Conservation (phyloP, 2,329 filamentous ascomycete genomes). For the Fusarium paranaense region DNA sequence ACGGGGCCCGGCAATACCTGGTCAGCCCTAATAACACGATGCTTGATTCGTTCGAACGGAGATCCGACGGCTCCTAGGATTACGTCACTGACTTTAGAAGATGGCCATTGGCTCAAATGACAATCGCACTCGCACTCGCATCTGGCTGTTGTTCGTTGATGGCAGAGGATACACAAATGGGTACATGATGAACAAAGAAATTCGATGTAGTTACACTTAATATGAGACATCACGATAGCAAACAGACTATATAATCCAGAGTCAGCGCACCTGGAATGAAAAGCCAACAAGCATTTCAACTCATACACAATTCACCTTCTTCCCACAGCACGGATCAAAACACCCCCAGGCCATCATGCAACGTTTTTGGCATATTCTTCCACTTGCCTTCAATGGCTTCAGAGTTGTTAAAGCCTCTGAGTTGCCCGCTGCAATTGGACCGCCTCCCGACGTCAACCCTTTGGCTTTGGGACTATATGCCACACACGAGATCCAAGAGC, state of each 20-base stretch:
- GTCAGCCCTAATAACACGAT: background rate
- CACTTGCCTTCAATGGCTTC: background rate
- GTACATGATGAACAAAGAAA: background rate
- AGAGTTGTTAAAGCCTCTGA: background rate
- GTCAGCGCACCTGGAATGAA: background rate
- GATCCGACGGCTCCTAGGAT: background rate
- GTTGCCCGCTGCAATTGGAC: background rate
- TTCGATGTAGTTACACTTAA: background rate
- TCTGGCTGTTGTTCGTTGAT: background rate
- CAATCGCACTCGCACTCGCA: background rate
- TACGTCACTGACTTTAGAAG: background rate
- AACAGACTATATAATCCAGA: background rate
- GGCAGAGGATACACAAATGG: background rate
- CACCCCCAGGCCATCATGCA: background rate
- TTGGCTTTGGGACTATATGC: conserved; percentile 24
- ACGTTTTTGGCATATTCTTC: background rate
- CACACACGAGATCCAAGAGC: conserved; percentile 14
- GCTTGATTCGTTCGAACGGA: background rate
- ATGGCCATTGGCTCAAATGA: background rate
- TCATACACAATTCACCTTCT: background rate
- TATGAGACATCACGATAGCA: too few species aligned
- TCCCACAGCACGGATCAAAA: background rate
- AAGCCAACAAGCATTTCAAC: background rate
- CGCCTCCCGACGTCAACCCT: conserved; percentile 1
- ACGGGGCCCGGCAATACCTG: background rate